Evolutionary conservation across 2,329 filamentous ascomycete genomes (phyloP), one percentile per base, ranked within the genome.

Genomic region (Drechslerella coelobrocha): DNA sequence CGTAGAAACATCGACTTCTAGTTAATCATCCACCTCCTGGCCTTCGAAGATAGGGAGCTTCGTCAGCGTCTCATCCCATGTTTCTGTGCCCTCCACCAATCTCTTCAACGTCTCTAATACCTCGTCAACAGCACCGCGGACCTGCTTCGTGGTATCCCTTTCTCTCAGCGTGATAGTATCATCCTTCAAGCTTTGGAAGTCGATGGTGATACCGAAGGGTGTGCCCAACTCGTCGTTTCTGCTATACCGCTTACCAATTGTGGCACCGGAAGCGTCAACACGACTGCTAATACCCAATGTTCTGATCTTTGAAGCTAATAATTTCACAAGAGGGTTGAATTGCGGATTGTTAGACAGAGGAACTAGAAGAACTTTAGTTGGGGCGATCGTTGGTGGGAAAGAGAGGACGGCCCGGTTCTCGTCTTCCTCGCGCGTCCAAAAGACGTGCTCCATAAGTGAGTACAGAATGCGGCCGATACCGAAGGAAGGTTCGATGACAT

Each of bases 401-500:
- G 88, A 90, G 71, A 92, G 83, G 52, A 91, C 84, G 79, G 94
- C 92, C 75, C 93, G 90, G 73, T 85, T 88, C 74, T 87, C 88
- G 55, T 87, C 85, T 68, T 78, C 83, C 60, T 78, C 83, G 73
- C 94, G 89, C 59, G 88, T 91, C 93, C 94, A 99, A 85, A 92
- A 99, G 78, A 86, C 88, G 81, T 99, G 94, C 82, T 99, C 94
- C 78, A 96, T 89, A 76, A 99, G 82, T 71, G 89, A 88, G 83
- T 96, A 97, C 66, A 97, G 83, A 73, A 97, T 97, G 76, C 93
- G 87, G 69, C 93, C 94, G 77, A 97, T 96, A 83, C 93, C 93
- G 77, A 97, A 99, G 0, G 93, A 97, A 1, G 93, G 94, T 82
- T 99, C 94, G 75, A 97, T 95, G 51, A 96, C 92, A 78, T 97